phyloP scores from a whole-genome alignment of 1,284 basidiomycete species.

The Xerocomus cyaneibrunnescens region DNA sequence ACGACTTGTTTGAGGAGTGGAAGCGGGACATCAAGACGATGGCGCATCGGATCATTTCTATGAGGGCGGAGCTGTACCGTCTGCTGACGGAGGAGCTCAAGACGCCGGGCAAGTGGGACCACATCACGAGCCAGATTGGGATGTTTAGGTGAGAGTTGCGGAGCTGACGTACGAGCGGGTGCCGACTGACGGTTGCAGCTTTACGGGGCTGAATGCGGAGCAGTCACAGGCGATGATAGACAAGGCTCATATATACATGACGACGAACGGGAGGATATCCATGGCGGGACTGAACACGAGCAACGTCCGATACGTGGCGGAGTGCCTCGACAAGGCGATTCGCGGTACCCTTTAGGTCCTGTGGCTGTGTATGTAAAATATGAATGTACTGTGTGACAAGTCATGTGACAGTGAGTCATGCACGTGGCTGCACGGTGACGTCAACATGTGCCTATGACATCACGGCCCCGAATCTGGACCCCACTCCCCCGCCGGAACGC shows the following conservation, averaged over 20 bases:
- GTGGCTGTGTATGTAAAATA: constrained; percentile 21
- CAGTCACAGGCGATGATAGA: constrained; percentile 77
- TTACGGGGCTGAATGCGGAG: constrained; percentile 69
- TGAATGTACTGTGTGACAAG: neutral
- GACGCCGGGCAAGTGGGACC: constrained; percentile 92
- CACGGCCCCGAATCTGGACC: constrained; percentile 27
- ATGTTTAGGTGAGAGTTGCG: constrained; percentile 78
- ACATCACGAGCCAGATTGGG: constrained; percentile 89
- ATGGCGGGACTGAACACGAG: constrained; percentile 55
- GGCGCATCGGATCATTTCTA: constrained; percentile 88
- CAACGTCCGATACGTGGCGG: constrained; percentile 79
- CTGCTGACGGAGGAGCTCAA: constrained; percentile 81
- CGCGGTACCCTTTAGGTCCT: constrained; percentile 46
- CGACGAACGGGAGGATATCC: constrained; percentile 79
- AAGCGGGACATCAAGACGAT: constrained; percentile 89
- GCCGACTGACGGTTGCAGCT: constrained; percentile 45
- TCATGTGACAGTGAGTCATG: neutral
- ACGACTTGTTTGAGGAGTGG: constrained; percentile 81
- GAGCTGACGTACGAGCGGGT: neutral
- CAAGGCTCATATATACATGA: constrained; percentile 87
- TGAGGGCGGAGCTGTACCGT: constrained; percentile 80
- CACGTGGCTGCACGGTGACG: no score
- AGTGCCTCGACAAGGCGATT: constrained; percentile 71
- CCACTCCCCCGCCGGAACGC: constrained; percentile 24
- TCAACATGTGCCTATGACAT: no score